Conservation (phyloP, 768 basidiomycete genomes). For the Phlegmacium glaucopus region DNA sequence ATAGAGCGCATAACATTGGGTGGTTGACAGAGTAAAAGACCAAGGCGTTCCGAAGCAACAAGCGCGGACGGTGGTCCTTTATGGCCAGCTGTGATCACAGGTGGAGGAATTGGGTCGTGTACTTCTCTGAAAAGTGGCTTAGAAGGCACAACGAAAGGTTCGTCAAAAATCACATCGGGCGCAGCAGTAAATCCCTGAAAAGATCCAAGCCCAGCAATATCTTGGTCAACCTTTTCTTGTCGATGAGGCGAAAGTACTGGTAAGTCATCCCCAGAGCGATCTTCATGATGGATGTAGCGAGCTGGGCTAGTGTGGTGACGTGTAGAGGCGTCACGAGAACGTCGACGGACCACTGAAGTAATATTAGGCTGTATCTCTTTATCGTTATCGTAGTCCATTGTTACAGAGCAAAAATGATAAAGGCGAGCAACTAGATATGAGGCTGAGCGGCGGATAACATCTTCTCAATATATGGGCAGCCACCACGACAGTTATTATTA, state of each 20-base stretch:
- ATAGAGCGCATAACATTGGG: neutral
- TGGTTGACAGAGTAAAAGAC: neutral
- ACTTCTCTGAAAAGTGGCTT: neutral
- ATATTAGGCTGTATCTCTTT: no score
- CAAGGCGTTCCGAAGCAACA: neutral
- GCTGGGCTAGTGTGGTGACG: neutral
- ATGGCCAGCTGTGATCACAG: neutral
- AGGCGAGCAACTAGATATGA: neutral
- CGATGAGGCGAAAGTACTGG: no score
- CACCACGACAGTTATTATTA: no score
- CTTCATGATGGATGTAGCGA: no score
- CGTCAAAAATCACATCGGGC: neutral
- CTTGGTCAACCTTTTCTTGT: no score
- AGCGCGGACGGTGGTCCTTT: neutral
- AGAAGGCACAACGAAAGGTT: neutral
- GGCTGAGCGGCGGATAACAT: no score
- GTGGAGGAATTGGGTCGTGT: neutral
- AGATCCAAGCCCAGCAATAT: neutral
- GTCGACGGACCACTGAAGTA: neutral
- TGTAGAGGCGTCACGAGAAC: neutral
- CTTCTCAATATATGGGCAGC: no score
- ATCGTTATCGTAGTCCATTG: neutral
- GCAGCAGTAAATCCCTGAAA: neutral
- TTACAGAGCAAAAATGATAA: neutral
- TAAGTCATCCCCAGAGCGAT: no score